Conservation (phyloP, 2,329 filamentous ascomycete genomes). For the Colletotrichum agaves region DNA sequence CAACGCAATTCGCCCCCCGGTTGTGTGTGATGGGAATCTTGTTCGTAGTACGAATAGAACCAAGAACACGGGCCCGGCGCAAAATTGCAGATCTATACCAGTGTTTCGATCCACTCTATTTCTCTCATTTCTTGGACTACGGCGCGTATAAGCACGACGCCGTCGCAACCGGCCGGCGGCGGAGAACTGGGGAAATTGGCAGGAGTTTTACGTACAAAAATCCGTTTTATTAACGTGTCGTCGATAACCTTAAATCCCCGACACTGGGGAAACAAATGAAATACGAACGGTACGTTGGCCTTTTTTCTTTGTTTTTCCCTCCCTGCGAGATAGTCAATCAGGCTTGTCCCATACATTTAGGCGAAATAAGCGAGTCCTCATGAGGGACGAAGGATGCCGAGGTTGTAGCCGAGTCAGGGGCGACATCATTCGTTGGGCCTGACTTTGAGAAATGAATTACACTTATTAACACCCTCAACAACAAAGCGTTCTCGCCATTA, state of each 20-base stretch:
- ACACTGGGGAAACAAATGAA: neutral
- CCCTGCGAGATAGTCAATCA: no score
- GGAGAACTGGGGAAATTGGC: conserved; percentile 23
- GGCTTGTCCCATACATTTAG: neutral
- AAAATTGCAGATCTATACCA: neutral
- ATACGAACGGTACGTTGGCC: neutral
- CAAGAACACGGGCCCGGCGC: neutral
- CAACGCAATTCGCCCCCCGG: neutral
- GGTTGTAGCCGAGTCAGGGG: conserved; percentile 22
- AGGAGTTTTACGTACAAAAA: conserved; percentile 28
- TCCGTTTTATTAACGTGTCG: neutral
- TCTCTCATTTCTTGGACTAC: neutral
- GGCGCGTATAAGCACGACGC: neutral
- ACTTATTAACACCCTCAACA: neutral
- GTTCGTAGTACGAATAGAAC: neutral
- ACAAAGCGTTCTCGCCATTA: neutral
- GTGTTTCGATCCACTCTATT: no score
- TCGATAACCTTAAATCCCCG: conserved; percentile 28
- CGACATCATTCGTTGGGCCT: neutral
- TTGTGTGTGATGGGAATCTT: no score
- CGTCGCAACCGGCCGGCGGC: neutral
- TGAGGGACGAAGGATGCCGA: neutral
- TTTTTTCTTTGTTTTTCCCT: no score
- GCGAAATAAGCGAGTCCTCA: neutral
- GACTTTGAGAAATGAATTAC: neutral